Evolutionary conservation across 306 rosid species (phyloP), one percentile per base, ranked within the genome.

Genomic region (Lithocarpus polystachyus): DNA sequence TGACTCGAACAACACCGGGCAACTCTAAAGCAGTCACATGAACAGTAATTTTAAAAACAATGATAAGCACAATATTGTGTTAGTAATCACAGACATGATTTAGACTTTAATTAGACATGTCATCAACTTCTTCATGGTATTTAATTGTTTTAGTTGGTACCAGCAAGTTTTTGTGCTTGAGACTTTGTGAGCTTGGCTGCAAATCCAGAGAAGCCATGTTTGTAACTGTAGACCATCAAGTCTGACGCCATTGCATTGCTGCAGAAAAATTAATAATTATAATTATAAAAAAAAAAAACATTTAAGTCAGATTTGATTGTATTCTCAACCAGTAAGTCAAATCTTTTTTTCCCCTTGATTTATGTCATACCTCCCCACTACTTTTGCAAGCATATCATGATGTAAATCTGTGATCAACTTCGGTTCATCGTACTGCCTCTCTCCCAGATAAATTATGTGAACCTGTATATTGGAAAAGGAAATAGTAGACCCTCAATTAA

Each of bases 371-470:
- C 84, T 83, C 74, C 86, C 84, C 4, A 88, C 67, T 51, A 84
- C 84, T 22, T 83, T 71, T 28, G 81, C 79, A 13, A 85, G 85
- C 76, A 86, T 73, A 56, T 85, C 82, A 17, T 80, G 85, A 78
- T 88, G 91, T 26, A 77, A 57, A 35, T 67, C 79, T 45, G 74
- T 68, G 67, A 83, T 79, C 35, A 79, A 74, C 77, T 77, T 78
- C 15, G 73, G 80, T 75, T 85, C 84, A 15, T 76, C 78, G 22
- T 80, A 76, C 29, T 67, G 87, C 56, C 52, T 85, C 69, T 75
- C 64, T 23, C 87, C 88, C 87, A 85, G 48, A 64, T 85, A 75
- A 69, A 88, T 75, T 31, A 88, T 81, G 77, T 88, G 81, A 73
- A 88, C 80, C 91, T 85, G 88, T 53, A 35, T 9, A 75, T 53